Conservation (phyloP, 2,329 filamentous ascomycete species). For the Pyrenophora graminea region DNA sequence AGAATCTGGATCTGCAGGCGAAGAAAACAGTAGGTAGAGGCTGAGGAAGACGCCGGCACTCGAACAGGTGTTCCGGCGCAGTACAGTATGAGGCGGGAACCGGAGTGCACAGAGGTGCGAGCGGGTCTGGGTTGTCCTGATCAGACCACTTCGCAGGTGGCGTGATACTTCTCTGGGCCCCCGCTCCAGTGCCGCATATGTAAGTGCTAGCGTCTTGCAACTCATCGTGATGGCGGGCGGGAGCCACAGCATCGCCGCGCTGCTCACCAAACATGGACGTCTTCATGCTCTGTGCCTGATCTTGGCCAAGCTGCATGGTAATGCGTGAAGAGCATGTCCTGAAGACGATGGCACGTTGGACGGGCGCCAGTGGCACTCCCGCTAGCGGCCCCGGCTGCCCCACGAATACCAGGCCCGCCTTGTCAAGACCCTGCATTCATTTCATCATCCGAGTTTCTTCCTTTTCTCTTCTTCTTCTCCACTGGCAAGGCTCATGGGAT, state of each 20-base stretch:
- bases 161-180: slow-evolving; percentile 34
- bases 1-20: slow-evolving; percentile 20
- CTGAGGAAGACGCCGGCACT: slow-evolving; percentile 7
- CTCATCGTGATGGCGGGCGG: not conserved
- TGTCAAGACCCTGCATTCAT: not conserved
- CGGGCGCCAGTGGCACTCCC: slow-evolving; percentile 9
- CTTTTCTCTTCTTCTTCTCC: too few relatives aligned
- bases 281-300: not conserved
- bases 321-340: slow-evolving; percentile 2
- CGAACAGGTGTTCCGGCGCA: slow-evolving; percentile 24
- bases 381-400: slow-evolving; percentile 9
- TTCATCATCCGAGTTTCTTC: too few relatives aligned
- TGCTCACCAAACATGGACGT: not conserved
- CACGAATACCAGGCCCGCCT: not conserved
- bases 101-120: slow-evolving; percentile 14
- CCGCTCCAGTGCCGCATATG: slow-evolving; percentile 16
- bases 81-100: slow-evolving; percentile 8
- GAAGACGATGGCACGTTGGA: not conserved
- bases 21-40: slow-evolving; percentile 11
- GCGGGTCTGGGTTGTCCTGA: slow-evolving; percentile 15
- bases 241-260: not conserved
- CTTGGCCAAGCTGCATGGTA: not conserved
- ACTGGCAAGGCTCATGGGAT: too few relatives aligned
- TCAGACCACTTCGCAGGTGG: slow-evolving; percentile 42
- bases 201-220: slow-evolving; percentile 6